Evolutionary conservation across 2,329 filamentous ascomycete species (phyloP).

Genomic region (Conoideocrella luteorostrata): DNA sequence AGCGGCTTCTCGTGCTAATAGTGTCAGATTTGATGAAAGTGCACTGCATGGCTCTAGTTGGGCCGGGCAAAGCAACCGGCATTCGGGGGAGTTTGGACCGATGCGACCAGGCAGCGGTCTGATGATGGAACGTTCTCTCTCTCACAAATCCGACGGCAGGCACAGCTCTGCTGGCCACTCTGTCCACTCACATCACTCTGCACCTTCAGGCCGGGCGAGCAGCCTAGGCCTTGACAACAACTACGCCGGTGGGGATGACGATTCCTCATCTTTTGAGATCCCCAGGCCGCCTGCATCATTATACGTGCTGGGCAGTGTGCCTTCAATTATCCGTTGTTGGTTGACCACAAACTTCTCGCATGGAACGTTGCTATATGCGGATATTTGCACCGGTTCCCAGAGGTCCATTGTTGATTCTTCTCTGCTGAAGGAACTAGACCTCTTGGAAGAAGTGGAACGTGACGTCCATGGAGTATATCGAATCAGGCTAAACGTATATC

Average conservation of each 20-base stretch:
- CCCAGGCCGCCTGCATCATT: conserved; percentile 76
- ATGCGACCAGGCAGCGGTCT: conserved; percentile 73
- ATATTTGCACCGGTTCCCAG: conserved; percentile 86
- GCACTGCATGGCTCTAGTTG: conserved; percentile 83
- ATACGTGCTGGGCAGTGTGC: conserved; percentile 80
- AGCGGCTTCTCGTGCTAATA: conserved; percentile 87
- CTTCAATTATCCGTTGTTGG: conserved; percentile 94
- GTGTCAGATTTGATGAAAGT: conserved; percentile 94
- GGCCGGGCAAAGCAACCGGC: conserved; percentile 68
- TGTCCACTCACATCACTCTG: conserved; percentile 61
- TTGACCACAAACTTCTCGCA: conserved; percentile 86
- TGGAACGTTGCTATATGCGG: conserved; percentile 81
- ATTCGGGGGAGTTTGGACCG: conserved; percentile 76
- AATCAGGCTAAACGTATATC: conserved; percentile 75
- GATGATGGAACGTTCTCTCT: conserved; percentile 85
- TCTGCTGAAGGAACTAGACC: conserved; percentile 67
- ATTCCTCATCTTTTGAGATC: conserved; percentile 64
- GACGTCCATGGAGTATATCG: conserved; percentile 59
- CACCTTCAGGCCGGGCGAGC: conserved; percentile 73
- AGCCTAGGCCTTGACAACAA: conserved; percentile 79
- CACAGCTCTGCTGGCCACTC: conserved; percentile 91
- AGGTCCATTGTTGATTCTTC: conserved; percentile 74
- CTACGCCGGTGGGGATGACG: conserved; percentile 53
- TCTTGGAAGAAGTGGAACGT: conserved; percentile 59
- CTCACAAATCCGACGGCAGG: conserved; percentile 91